Evolutionary conservation across 225 moss, liverwort and hornwort genomes (phyloP).

Genomic region (Sphagnum contortum): DNA sequence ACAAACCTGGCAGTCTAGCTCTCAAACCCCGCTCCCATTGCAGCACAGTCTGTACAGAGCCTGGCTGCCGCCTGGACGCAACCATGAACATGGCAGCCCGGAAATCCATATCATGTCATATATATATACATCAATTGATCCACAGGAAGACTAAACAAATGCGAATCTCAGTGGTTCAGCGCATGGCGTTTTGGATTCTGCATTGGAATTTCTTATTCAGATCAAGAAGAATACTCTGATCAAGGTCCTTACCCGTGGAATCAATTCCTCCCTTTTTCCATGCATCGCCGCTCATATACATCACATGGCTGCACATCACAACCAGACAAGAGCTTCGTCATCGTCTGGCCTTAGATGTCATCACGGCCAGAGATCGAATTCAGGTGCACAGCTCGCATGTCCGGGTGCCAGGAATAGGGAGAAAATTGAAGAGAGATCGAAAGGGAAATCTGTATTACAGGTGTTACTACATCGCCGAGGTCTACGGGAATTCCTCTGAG

Average conservation of each 20-base stretch:
- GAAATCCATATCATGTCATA: too few relatives aligned
- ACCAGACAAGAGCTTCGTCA: neutral
- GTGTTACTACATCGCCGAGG: neutral
- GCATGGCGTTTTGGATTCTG: too few relatives aligned
- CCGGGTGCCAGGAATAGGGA: neutral
- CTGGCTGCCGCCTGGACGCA: too few relatives aligned
- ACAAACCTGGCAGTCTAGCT: neutral
- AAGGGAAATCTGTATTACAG: too few relatives aligned
- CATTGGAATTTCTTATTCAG: neutral
- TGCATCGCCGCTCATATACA: conserved; percentile 60
- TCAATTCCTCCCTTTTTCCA: conserved; percentile 68
- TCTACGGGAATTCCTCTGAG: neutral
- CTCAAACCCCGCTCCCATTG: neutral
- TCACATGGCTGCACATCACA: conserved; percentile 38
- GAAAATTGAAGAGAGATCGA: neutral
- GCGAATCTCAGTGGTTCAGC: neutral
- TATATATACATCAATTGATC: too few relatives aligned
- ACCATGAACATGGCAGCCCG: too few relatives aligned
- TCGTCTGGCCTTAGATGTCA: neutral
- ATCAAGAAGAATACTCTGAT: neutral
- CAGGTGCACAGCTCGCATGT: neutral
- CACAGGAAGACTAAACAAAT: neutral
- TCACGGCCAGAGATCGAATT: neutral
- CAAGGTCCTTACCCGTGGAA: conserved; percentile 33
- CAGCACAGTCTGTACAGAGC: too few relatives aligned